Base-by-base conservation (phyloP, 441 rosid genomes). In the Populus hybrid region DNA sequence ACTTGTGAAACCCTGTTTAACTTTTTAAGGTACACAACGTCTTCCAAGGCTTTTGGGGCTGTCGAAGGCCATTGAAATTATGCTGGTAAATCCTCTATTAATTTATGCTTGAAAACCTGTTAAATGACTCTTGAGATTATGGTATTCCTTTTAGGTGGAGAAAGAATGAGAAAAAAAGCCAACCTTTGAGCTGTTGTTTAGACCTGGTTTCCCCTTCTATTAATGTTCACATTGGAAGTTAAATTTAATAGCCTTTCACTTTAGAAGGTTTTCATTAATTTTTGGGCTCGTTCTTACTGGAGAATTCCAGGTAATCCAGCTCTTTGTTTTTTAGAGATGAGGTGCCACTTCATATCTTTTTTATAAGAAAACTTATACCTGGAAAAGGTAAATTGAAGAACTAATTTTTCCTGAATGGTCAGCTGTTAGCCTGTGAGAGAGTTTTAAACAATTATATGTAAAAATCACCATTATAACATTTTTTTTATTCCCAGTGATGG, bases 31-130 rank as follows among this genome's bases (percentile, higher is more conserved):
- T 38, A 95, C 99, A 38, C 99, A 95, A 69, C 97, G 97, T 74
- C 98, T 95, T 78, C 99, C 99, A 70, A 94, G 99, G 86, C 93
- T 95, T 53, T 72, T 92, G 72, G 99, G 98, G 66, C 89, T 95
- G 75, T 63, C 97, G 72, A 95, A 94, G 86, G 95, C 93, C 64
- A 84, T 93, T 82, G 93, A 94, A 70, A 92, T 95, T 87, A 89
- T 95, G 88, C 89, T 91, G 93, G 99, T 95, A 90, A n/a, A 75
- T 59, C 78, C 79, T 59, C 53, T 8, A 9, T 28, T 63, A 26
- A 21, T 67, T 69, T 71, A 64, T 26, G n/a, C 10, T 69, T 1
- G 6, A 20, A 36, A 70, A 12, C 26, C 63, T 71, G 69, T 30
- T 26, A 32, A n/a, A 2, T 63, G 36, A 67, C 59, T 10, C 50